Percentiles rank a stretch among this genome's conserved stretches.
Conservation (phyloP, 495 filamentous ascomycete species). For the Penicillium argentinense region DNA sequence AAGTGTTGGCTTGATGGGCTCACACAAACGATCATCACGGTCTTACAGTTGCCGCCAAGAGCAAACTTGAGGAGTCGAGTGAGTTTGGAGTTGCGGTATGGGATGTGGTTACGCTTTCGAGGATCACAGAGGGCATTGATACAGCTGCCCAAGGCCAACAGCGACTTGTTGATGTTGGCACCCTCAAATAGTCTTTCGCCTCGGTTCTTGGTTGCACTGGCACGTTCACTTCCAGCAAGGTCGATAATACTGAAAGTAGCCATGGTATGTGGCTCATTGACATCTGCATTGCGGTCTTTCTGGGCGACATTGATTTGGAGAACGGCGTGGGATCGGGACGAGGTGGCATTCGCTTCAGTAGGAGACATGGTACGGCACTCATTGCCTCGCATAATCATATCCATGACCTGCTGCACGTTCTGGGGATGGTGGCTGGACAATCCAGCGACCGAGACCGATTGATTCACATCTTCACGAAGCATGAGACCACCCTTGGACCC, state of each 20-base stretch:
- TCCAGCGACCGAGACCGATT: conserved; percentile 88
- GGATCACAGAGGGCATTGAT: conserved; percentile 98
- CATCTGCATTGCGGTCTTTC: conserved; percentile 88
- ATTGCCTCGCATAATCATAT: conserved; percentile 97
- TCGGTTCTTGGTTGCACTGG: conserved; percentile 94
- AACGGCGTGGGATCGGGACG: conserved; percentile 97
- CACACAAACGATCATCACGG: conserved; percentile 99
- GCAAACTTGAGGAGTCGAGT: conserved; percentile 97
- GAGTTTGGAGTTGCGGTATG: conserved; percentile 96
- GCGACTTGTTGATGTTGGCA: conserved; percentile 98
- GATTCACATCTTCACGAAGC: conserved; percentile 92
- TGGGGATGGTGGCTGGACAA: conserved; percentile 89
- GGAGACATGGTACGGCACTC: conserved; percentile 94
- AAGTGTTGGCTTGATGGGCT: conserved; percentile 96
- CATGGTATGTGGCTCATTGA: conserved; percentile 96
- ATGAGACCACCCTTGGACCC: conserved; percentile 85
- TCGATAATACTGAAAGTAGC: conserved; percentile 98
- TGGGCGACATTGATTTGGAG: conserved; percentile 95
- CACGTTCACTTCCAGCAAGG: conserved; percentile 92
- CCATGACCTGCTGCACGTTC: conserved; percentile 93
- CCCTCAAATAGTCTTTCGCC: conserved; percentile 90
- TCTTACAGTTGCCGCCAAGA: conserved; percentile 95
- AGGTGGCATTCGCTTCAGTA: conserved; percentile 96
- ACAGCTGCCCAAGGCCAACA: conserved; percentile 92
- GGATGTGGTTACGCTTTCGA: conserved; percentile 88